Evolutionary conservation across 331 rosid genomes (phyloP), one percentile per base, ranked within the genome.

Genomic region (Quercus phellos): DNA sequence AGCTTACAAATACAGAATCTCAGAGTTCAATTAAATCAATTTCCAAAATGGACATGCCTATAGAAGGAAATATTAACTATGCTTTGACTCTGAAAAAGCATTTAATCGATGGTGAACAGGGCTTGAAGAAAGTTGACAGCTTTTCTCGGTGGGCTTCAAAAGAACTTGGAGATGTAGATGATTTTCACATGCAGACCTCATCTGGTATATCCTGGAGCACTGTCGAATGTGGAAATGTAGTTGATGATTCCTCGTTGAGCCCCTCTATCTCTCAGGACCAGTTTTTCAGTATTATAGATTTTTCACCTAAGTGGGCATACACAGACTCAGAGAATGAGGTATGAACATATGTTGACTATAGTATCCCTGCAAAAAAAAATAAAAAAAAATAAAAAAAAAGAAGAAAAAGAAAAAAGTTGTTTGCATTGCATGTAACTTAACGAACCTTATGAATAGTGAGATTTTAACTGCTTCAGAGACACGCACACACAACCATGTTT

Each of bases 81-180:
- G 79, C 91, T 82, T 84, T 82, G 80, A 72, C 88, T 59, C 63
- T 78, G 78, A 91, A 76, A 83, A 90, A 82, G 30, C 73, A 87
- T 73, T 85, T 93, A 85, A 68, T 87, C 73, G 88, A 83, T 76
- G 76, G 84, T 46, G 93, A 87, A 22, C 96, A 89, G 73, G 87
- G 88, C 87, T 81, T 93, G 78, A 93, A 91, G 91, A 93, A 93
- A 85, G 89, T 93, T 80, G 98, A 93, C 81, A 93, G 98, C 85
- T 93, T 93, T 84, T 90, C 94, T 67, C 86, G 98, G 34, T 93
- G 98, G 98, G 80, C 89, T 77, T 70, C 84, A 74, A 91, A 74
- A 84, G 93, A 86, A 81, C 93, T 93, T 9, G 98, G 80, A 68
- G 98, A 93, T 77, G 98, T 91, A 61, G 97, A 87, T 81, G 84